Percentiles rank a stretch among this genome's conserved stretches.
Conservation (phyloP, 331 rosid species). For the Rhamnella rubrinervis region DNA sequence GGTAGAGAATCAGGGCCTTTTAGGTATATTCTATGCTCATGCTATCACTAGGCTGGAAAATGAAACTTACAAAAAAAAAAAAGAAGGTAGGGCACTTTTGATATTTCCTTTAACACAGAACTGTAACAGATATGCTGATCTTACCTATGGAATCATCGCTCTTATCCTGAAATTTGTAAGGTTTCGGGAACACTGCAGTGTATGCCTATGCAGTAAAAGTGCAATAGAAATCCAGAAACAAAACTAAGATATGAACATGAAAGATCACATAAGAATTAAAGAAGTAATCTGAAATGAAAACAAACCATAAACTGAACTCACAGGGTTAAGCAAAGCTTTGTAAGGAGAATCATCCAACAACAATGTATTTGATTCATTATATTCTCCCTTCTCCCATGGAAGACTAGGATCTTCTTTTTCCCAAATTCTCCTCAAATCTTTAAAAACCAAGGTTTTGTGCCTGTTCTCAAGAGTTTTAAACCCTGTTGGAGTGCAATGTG, state of each 20-base stretch:
- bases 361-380: slow-evolving; percentile 64
- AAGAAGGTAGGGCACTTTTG: not conserved
- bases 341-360: slow-evolving; percentile 91
- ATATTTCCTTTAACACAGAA: slow-evolving; percentile 4
- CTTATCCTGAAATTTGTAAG: slow-evolving; percentile 41
- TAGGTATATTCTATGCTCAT: not conserved
- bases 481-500: slow-evolving; percentile 56
- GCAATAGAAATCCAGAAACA: slow-evolving; percentile 7
- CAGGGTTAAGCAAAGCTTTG: slow-evolving; percentile 88
- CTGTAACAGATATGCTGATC: slow-evolving; percentile 8
- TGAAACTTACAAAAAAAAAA: not conserved
- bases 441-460: slow-evolving; percentile 60
- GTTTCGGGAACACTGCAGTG: slow-evolving; percentile 60
- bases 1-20: not conserved
- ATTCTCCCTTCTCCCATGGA: slow-evolving; percentile 79
- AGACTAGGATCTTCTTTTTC: slow-evolving; percentile 64
- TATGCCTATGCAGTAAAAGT: slow-evolving; percentile 42
- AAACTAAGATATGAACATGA: slow-evolving; percentile 4
- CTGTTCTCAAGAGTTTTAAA: slow-evolving; percentile 62
- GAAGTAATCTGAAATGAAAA: not conserved
- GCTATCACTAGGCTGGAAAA: not conserved
- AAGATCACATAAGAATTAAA: not conserved
- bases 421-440: slow-evolving; percentile 83
- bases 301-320: slow-evolving; percentile 20
- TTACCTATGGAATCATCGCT: slow-evolving; percentile 65